phyloP scores from a whole-genome alignment of 805 yeast species.

The Candida ovalis region DNA sequence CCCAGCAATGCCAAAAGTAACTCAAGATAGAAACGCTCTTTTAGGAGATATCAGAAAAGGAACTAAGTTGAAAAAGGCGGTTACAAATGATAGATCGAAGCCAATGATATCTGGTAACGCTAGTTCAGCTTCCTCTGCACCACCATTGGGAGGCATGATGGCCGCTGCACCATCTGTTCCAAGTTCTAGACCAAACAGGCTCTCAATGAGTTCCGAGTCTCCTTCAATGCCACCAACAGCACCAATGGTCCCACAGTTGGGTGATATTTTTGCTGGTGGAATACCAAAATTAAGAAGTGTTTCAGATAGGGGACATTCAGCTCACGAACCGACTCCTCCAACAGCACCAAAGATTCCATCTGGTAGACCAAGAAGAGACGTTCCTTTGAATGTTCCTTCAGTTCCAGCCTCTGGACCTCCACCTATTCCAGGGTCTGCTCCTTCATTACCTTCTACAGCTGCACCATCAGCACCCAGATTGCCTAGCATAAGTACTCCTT shows the following conservation, averaged over 20 bases:
- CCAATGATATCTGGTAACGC: slow-evolving; percentile 45
- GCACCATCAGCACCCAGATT: slow-evolving; percentile 23
- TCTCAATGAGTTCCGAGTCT: neutral
- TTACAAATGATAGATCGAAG: slow-evolving; percentile 63
- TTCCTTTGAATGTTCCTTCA: slow-evolving; percentile 13
- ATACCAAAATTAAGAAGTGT: slow-evolving; percentile 62
- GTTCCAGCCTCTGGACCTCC: slow-evolving; percentile 14
- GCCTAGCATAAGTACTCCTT: slow-evolving; percentile 8
- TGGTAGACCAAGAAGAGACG: slow-evolving; percentile 1
- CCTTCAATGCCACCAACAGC: slow-evolving; percentile 25
- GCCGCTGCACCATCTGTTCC: slow-evolving; percentile 27
- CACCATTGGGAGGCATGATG: slow-evolving; percentile 9
- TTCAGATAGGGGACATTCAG: slow-evolving; percentile 13
- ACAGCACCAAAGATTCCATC: slow-evolving; percentile 8
- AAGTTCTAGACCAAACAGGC: slow-evolving; percentile 12
- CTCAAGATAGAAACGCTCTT: slow-evolving; percentile 49
- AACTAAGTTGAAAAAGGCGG: slow-evolving; percentile 52
- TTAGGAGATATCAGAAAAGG: slow-evolving; percentile 84
- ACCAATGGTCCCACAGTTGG: slow-evolving; percentile 47
- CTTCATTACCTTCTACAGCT: slow-evolving; percentile 16
- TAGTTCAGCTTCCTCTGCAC: slow-evolving; percentile 12
- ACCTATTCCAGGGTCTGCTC: slow-evolving; percentile 22
- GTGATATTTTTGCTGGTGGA: slow-evolving; percentile 74
- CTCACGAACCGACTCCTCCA: slow-evolving; percentile 12
- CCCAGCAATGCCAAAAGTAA: slow-evolving; percentile 24